Base-by-base conservation (phyloP, 2,329 filamentous ascomycete genomes). In the Tympanopsis confertula region DNA sequence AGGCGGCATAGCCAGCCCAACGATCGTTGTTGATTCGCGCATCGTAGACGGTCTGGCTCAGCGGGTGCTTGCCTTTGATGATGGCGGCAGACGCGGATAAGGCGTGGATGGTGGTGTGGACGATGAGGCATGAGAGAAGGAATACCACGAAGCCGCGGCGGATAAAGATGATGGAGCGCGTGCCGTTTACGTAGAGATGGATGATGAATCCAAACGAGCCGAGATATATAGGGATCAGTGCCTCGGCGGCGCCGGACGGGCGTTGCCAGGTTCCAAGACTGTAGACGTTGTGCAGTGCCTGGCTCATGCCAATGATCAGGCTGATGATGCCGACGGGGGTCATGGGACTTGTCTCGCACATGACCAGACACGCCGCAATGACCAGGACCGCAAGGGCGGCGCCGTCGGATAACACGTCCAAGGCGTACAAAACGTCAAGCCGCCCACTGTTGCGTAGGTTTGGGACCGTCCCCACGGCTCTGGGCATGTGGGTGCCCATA, bases 1-100 rank as follows among this genome's bases (percentile, higher is more conserved):
- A 58, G 2, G 57, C 58, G 1, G 64, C 70, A 35, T 63, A 53
- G 5, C 61, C 50, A 5, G 69, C 48, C 69, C 69, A 76, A 5
- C 65, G 60, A 44, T 69, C 63, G 5, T 65, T 59, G 18, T 59
- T 59, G 17, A 67, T 57, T 18, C 67, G 59, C 3, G 61, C 59
- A 26, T 62, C 59, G 45, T 69, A 73, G 12, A 75, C 60, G 12
- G 71, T 53, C 4, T 63, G 62, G 35, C 63, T 59, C 22, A 75
- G 50, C 0, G 69, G 68, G 38, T 75, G 70, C 2, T 47, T 47
- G 13, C 36, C 55, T 41, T 46, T 45, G 39, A 38, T 7, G 44
- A 35, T 49, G 56, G 15, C 44, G 39, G 52, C 56, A 4, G 60
- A 35, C 39, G 52, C 56, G 5, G 60, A 35, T 13, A 53, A 37